Base-by-base conservation (phyloP, 805 yeast species). In the Vanderwaltozyma verrucispora region DNA sequence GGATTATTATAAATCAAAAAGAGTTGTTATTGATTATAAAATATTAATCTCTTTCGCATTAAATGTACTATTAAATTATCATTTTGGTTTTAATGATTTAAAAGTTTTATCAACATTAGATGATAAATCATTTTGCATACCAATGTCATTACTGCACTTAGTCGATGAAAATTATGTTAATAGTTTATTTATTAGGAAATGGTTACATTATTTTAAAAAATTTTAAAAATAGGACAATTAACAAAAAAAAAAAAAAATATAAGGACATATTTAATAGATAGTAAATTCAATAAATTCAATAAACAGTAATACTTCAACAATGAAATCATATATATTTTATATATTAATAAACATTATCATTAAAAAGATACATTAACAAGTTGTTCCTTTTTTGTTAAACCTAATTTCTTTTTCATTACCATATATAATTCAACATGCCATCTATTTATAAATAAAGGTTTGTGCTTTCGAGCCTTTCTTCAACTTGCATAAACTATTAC, bases 11-110 rank as follows among this genome's bases (percentile, higher is more conserved):
- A 28, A 66, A 54, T 43, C 52, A 48, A 40, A 61, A 49, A 39
- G 60, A 44, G 52, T 55, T 42, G 39, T 51, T 44, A 33, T 60
- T 4, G 63, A 65, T 38, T 65, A 69, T 47, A 69, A 65, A 44
- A 45, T 65, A 2, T 45, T 66, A 18, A 55, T 63, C 24, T 56
- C 74, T 0, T 47, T 69, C 14, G 45, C 65, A 10, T 33, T 68
- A 21, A 63, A 67, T n/a, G 54, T 72, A 5, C 45, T 71, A 23
- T 51, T 65, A 33, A 68, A 72, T 42, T 65, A 70, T 47, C 77
- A 73, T 50, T 71, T 64, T 49, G 77, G 77, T 2, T 73, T 62
- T 41, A 53, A 56, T 31, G 57, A 55, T 36, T 43, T 65, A 36
- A 50, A 49, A 16, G 50, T 54, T 8, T 43, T 66, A 15, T 40